phyloP scores from a whole-genome alignment of 2,329 filamentous ascomycete species.

The Cladosporium austrohemisphaericum region DNA sequence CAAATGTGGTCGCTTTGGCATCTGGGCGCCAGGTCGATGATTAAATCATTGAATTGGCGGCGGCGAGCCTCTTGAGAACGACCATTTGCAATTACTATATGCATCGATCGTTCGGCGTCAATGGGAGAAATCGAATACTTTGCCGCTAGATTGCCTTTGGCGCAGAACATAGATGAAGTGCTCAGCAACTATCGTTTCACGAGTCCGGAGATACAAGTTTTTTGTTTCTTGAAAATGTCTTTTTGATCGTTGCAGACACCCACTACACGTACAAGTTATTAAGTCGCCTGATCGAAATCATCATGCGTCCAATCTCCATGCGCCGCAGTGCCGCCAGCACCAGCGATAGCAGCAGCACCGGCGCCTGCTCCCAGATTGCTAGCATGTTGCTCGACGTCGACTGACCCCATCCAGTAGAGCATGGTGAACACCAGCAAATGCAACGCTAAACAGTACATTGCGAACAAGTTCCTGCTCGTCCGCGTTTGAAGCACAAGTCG shows the following conservation, averaged over 20 bases:
- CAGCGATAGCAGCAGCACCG: slow-evolving; percentile 31
- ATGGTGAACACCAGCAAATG: slow-evolving; percentile 84
- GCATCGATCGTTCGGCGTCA: too few relatives aligned
- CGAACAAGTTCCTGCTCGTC: slow-evolving; percentile 89
- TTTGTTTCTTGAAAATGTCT: neutral
- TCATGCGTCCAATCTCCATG: slow-evolving; percentile 17
- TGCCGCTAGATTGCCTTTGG: neutral
- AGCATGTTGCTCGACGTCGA: slow-evolving; percentile 61
- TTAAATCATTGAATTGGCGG: neutral
- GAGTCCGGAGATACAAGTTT: neutral
- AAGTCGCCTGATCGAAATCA: slow-evolving; percentile 11
- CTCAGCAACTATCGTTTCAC: slow-evolving; percentile 6
- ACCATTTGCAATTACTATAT: too few relatives aligned
- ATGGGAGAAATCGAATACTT: too few relatives aligned
- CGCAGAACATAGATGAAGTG: slow-evolving; percentile 13
- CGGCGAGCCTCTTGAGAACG: neutral
- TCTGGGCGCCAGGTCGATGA: neutral
- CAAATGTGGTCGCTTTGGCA: too few relatives aligned
- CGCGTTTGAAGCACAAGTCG: slow-evolving; percentile 86
- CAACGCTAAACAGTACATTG: slow-evolving; percentile 81
- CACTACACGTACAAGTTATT: neutral
- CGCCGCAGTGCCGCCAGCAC: slow-evolving; percentile 24
- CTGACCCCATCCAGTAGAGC: slow-evolving; percentile 76
- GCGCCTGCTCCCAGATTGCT: slow-evolving; percentile 49
- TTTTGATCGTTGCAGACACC: neutral